Conservation (phyloP, 805 yeast species). For the Kodamaea kakaduensis region DNA sequence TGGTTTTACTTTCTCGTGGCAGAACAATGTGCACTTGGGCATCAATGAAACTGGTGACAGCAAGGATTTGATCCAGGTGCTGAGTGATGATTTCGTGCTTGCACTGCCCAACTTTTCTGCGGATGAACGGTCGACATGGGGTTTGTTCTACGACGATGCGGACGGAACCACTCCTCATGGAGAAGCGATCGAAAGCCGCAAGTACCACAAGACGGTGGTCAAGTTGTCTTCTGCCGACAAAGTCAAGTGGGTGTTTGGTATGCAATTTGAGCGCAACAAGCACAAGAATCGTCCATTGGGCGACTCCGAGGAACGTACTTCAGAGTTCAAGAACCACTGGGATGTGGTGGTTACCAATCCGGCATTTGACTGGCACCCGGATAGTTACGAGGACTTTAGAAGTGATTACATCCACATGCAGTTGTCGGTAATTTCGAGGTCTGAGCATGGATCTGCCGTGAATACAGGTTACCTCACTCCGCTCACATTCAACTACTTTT, state of each 20-base stretch:
- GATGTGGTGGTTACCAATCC: constrained; percentile 62
- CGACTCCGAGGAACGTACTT: constrained; percentile 40
- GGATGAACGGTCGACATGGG: constrained; percentile 35
- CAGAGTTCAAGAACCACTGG: constrained; percentile 57
- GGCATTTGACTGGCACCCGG: constrained; percentile 53
- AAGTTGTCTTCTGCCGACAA: constrained; percentile 54
- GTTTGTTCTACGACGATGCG: constrained; percentile 28
- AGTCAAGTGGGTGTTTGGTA: constrained; percentile 76
- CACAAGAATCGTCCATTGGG: constrained; percentile 25
- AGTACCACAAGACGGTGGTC: constrained; percentile 43
- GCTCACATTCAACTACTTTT: constrained; percentile 34
- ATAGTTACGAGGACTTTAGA: constrained; percentile 76
- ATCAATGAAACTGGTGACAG: constrained; percentile 50
- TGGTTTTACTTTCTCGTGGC: constrained; percentile 66
- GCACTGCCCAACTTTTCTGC: constrained; percentile 51
- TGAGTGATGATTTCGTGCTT: constrained; percentile 53
- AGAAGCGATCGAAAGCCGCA: constrained; percentile 25
- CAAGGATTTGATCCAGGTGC: constrained; percentile 48
- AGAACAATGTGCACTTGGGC: constrained; percentile 45
- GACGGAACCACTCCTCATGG: constrained; percentile 9
- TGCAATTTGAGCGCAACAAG: constrained; percentile 64
- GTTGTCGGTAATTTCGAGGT: constrained; percentile 33
- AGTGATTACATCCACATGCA: constrained; percentile 71
- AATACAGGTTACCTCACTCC: constrained; percentile 40
- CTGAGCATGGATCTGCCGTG: constrained; percentile 26